Conservation (phyloP, 768 basidiomycete genomes). For the Hericium rajendrae region DNA sequence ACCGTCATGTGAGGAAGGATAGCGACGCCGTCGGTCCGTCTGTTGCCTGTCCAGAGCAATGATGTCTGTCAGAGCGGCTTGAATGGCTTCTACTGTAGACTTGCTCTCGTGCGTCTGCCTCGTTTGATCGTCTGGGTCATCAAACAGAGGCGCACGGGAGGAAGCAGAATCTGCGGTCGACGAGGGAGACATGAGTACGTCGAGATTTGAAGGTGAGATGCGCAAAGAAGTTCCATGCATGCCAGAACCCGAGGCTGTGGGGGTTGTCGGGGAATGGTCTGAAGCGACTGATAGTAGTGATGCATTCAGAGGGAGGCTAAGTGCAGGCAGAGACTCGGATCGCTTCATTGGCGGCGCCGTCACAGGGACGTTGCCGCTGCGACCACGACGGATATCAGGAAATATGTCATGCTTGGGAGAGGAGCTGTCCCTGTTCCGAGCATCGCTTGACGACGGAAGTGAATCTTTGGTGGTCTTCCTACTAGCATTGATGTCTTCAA, state of each 20-base stretch:
- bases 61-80: constrained; percentile 92
- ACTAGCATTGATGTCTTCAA: constrained; percentile 51
- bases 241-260: constrained; percentile 2
- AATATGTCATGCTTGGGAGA: constrained; percentile 5
- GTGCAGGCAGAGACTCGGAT: constrained; percentile 14
- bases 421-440: background rate
- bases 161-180: constrained; percentile 39
- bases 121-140: constrained; percentile 58
- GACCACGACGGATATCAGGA: background rate
- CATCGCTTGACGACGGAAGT: background rate
- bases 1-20: background rate
- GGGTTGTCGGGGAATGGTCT: constrained; percentile 3
- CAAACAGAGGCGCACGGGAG: constrained; percentile 70
- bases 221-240: constrained; percentile 12
- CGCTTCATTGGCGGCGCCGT: constrained; percentile 6
- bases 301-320: constrained; percentile 3
- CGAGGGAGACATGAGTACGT: constrained; percentile 73
- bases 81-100: constrained; percentile 90
- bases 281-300: background rate
- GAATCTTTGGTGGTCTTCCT: background rate
- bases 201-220: constrained; percentile 48
- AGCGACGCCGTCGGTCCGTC: constrained; percentile 10
- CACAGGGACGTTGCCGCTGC: background rate
- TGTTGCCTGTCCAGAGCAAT: constrained; percentile 72
- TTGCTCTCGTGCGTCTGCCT: constrained; percentile 56